These are phyloP conservation scores for Vinca minor DNA, from an alignment of 257 asterid species.

Conservation along the genomic window DNA sequence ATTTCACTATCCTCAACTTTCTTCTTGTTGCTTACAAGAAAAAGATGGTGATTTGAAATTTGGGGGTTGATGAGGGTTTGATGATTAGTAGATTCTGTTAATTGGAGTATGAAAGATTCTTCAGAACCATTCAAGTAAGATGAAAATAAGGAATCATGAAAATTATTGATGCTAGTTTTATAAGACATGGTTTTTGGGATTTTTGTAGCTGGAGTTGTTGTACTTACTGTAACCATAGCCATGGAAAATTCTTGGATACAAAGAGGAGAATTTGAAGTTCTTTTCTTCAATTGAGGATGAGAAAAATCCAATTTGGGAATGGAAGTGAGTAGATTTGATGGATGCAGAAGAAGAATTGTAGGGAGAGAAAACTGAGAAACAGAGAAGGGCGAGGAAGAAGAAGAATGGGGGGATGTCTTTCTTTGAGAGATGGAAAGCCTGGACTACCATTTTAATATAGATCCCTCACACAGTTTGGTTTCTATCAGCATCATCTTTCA, in stretches of 20 bases:
- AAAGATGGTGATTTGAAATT: conserved; percentile 22
- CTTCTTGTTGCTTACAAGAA: conserved; percentile 20
- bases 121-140: conserved; percentile 44
- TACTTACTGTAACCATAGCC: conserved; percentile 36
- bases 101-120: conserved; percentile 31
- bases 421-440: too few relatives aligned
- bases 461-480: not conserved
- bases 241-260: conserved; percentile 12
- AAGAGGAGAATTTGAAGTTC: too few relatives aligned
- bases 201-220: conserved; percentile 24
- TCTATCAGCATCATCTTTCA: too few relatives aligned
- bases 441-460: not conserved
- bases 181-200: conserved; percentile 17
- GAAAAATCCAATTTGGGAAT: not conserved
- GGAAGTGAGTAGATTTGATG: not conserved
- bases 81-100: conserved; percentile 24
- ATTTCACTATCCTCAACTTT: conserved; percentile 48
- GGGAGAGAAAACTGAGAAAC: not conserved
- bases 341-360: not conserved
- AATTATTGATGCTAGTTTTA: conserved; percentile 15
- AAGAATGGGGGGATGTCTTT: not conserved
- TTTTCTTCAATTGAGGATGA: not conserved
- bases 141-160: conserved; percentile 44
- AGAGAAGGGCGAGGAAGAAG: not conserved
- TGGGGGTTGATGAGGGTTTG: conserved; percentile 17